Base-by-base conservation (phyloP, 345 rosid species). In the Citrus mangshanensis region DNA sequence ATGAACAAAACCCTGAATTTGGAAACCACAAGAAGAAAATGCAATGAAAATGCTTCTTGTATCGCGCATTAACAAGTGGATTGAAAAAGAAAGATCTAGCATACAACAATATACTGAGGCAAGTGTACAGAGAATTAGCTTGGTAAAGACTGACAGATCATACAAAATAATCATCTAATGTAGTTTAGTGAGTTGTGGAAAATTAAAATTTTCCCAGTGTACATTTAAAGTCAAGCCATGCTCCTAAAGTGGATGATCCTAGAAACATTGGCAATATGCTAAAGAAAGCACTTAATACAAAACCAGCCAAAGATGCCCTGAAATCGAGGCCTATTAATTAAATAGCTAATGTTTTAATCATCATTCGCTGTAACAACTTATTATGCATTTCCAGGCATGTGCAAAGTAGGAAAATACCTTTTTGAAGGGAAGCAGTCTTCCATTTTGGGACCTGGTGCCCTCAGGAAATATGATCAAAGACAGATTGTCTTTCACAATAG, bases 391-490 rank as follows among this genome's bases (percentile, higher is more conserved):
- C 49, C 21, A 24, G 25, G 12, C 27, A 77, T 24, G 14, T 4
- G 25, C 38, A 67, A 27, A 74, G n/a, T 51, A 19, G 2, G 55
- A 19, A 28, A 12, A 21, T 54, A 87, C 92, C 92, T 89, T 90
- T 78, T 87, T 89, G 37, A 87, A 90, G 54, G 90, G 89, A 24
- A 84, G 91, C 1, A 88, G 77, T 38, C 85, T 76, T 9, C 90
- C 93, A 68, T 82, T 75, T 79, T 86, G 78, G 54, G 93, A 90
- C 79, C 93, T 78, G 35, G 91, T 88, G 46, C 93, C 93, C 84
- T 90, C 88, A 0, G 93, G 92, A 72, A 89, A 90, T 46, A 90
- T 85, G 65, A 85, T 75, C 55, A 89, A 59, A 28, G 94, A 90
- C 9, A 90, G 82, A 19, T 85, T 78, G 77, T 86, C 80, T 28